phyloP scores from a whole-genome alignment of 441 rosid genomes.

The Euphorbia schlechtendalii region DNA sequence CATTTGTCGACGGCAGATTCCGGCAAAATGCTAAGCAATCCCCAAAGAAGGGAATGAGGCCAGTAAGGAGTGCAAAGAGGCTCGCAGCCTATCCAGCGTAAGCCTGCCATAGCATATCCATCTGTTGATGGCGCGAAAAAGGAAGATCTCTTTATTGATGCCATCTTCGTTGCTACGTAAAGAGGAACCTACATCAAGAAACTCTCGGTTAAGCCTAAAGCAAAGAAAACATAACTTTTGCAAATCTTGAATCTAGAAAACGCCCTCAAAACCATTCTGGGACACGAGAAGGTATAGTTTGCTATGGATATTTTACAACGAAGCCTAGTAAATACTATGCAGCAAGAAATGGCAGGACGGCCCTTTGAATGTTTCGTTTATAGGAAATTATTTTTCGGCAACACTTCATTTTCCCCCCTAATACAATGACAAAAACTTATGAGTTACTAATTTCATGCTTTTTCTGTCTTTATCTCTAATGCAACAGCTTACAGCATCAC shows the following conservation, averaged over 20 bases:
- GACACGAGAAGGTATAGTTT: neutral
- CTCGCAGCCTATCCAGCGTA: constrained; percentile 72
- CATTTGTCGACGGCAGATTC: constrained; percentile 52
- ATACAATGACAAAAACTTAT: neutral
- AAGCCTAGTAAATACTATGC: neutral
- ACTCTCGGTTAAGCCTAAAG: constrained; percentile 8
- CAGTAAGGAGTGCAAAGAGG: constrained; percentile 89
- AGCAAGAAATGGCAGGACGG: neutral
- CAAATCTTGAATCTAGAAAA: no score
- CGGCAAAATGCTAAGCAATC: constrained; percentile 38
- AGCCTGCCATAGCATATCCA: constrained; percentile 68
- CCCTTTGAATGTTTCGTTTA: neutral
- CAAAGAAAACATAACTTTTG: neutral
- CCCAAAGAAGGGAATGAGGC: constrained; percentile 80
- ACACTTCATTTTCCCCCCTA: neutral
- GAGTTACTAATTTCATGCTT: neutral
- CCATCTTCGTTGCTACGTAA: constrained; percentile 92
- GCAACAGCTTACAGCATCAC: neutral
- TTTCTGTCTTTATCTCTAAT: neutral
- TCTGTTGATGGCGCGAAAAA: constrained; percentile 75
- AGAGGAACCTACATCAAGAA: constrained; percentile 56
- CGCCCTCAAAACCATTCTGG: no score
- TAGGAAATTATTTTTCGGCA: neutral
- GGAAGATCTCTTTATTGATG: constrained; percentile 70
- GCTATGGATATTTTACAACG: neutral